Evolutionary conservation across 495 filamentous ascomycete species (phyloP), one percentile per base, ranked within the genome.

Genomic region (Talaromyces nanjingensis): DNA sequence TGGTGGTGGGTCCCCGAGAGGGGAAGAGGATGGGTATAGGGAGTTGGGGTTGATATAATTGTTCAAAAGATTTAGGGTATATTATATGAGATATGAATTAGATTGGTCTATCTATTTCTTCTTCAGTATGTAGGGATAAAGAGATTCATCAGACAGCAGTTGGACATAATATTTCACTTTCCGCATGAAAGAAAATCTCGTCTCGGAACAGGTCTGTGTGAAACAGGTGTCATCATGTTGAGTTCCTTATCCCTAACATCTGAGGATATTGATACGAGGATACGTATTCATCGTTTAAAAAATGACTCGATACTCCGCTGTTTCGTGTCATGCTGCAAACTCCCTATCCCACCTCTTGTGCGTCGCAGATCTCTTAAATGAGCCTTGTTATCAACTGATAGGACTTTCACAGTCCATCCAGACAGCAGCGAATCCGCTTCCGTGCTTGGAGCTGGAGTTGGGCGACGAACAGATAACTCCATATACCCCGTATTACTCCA

Each of bases 221-320:
- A 78, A 81, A 76, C 75, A 63, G 70, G 72, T 74, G 72, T 83
- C 81, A 81, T 83, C 80, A 83, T 79, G 60, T 52, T n/a, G 25
- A 37, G n/a, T 53, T 14, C 7, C 45, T 20, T 29, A 18, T 33
- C 12, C 25, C n/a, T 25, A 6, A 2, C 18, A 12, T 60, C 4
- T 27, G 11, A 14, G 12, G 24, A 16, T n/a, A 56, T 56, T 4
- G 11, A 27, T 39, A 14, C 33, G 33, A 37, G 1, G 33, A 37
- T 37, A n/a, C n/a, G n/a, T n/a, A 12, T 11, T 25, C n/a, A 29
- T 49, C 39, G 60, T 22, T 31, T 88, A 58, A 92, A 90, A 74
- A 96, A 96, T n/a, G 83, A 83, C 11, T 92, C 89, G 66, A 92
- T 78, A 3, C 82, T 89, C 68, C 83, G 83, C 70, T 96, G 92